phyloP scores from a whole-genome alignment of 1,139 yeast species.

The Geotrichum klebahnii region DNA sequence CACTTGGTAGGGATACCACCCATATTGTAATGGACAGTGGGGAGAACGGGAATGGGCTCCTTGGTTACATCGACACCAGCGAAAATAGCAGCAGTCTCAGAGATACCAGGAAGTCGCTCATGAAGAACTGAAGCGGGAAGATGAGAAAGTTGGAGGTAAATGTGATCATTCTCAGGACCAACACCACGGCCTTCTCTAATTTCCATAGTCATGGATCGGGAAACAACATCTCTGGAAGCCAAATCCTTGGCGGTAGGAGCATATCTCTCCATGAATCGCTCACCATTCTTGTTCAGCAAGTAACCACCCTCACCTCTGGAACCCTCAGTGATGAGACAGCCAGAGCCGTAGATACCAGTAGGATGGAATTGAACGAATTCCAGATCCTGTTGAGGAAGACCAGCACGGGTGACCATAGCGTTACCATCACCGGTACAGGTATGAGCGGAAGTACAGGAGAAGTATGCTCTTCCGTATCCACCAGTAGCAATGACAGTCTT shows the following conservation, averaged over 20 bases:
- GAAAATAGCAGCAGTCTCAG: constrained; percentile 96
- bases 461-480: constrained; percentile 97
- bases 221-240: constrained; percentile 97
- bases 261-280: constrained; percentile 98
- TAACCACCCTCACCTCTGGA: constrained; percentile 99
- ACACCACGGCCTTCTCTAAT: constrained; percentile 99
- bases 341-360: constrained; percentile 98
- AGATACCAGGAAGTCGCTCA: constrained; percentile 98
- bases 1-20: constrained; percentile 99
- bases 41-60: constrained; percentile 97
- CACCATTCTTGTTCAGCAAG: constrained; percentile 94
- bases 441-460: constrained; percentile 98
- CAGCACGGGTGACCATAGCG: constrained; percentile 98
- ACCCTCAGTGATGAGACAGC: constrained; percentile 97
- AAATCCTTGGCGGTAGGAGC: constrained; percentile 98
- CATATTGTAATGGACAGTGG: constrained; percentile 98
- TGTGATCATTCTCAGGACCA: constrained; percentile 93
- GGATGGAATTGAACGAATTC: constrained; percentile 99
- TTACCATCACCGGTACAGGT: constrained; percentile 99
- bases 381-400: constrained; percentile 93
- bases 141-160: constrained; percentile 89
- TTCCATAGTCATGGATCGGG: constrained; percentile 97
- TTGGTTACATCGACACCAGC: constrained; percentile 99
- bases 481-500: constrained; percentile 97
- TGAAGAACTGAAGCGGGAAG: constrained; percentile 86